phyloP scores from a whole-genome alignment of 2,329 filamentous ascomycete genomes.

The Aspergillus ibericus region DNA sequence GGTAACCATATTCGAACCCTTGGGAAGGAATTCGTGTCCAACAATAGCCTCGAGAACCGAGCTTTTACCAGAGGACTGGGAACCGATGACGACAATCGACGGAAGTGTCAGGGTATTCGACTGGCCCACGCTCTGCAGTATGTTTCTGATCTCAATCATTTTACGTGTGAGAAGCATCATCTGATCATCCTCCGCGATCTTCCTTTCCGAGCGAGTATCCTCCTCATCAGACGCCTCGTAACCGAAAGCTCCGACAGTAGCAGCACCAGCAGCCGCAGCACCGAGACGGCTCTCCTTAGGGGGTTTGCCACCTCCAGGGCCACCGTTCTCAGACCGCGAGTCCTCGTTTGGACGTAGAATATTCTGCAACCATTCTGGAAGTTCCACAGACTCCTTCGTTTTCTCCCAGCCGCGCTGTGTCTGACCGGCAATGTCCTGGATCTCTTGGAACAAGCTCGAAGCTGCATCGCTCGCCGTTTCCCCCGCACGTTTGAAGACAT shows the following conservation, averaged over 20 bases:
- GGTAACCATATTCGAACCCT: constrained; percentile 99
- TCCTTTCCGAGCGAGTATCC: constrained; percentile 60
- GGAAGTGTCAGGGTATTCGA: constrained; percentile 84
- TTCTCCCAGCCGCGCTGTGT: constrained; percentile 78
- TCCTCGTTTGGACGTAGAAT: constrained; percentile 65
- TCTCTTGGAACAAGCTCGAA: constrained; percentile 67
- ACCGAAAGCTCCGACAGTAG: constrained; percentile 74
- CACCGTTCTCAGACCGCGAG: constrained; percentile 52
- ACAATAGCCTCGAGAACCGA: constrained; percentile 96
- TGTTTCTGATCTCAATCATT: constrained; percentile 97
- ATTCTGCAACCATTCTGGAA: constrained; percentile 77
- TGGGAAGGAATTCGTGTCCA: constrained; percentile 94
- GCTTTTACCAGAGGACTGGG: constrained; percentile 96
- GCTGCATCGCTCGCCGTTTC: constrained; percentile 71
- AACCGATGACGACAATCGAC: constrained; percentile 98
- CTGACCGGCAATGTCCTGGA: constrained; percentile 74
- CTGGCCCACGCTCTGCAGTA: constrained; percentile 88
- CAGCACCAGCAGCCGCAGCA: constrained; percentile 63
- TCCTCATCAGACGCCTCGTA: constrained; percentile 67
- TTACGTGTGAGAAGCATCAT: constrained; percentile 99
- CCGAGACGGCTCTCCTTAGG: constrained; percentile 57
- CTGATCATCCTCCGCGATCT: constrained; percentile 83
- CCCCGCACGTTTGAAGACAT: constrained; percentile 71
- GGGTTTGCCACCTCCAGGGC: constrained; percentile 45
- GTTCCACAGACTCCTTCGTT: constrained; percentile 73